Evolutionary conservation across 2,329 filamentous ascomycete species (phyloP).

Genomic region (Aschersonia sp.): DNA sequence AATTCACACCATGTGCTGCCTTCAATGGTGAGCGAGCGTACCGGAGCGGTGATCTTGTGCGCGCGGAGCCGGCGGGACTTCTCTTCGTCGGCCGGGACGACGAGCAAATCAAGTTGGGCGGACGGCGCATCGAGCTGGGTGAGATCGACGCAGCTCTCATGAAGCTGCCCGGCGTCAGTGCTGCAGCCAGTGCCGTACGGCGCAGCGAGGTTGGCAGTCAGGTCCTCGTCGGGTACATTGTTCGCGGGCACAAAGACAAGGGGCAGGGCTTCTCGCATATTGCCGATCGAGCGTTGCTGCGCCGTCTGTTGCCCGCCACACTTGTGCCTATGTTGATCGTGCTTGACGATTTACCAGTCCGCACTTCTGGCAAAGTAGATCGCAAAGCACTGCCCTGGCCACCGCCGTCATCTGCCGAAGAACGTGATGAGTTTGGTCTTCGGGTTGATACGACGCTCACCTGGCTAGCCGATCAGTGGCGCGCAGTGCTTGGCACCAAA

Average conservation of each 20-base stretch:
- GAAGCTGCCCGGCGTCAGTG: constrained; percentile 8
- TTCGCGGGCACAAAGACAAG: constrained; percentile 1
- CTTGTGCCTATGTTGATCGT: constrained; percentile 9
- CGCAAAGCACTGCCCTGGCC: constrained; percentile 8
- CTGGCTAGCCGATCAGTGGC: constrained; percentile 10
- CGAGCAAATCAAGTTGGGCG: constrained; percentile 13
- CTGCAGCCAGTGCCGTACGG: constrained; percentile 7
- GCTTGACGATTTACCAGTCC: constrained; percentile 7
- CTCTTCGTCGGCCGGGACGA: constrained; percentile 12
- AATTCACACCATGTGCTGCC: constrained; percentile 4
- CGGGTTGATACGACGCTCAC: not conserved
- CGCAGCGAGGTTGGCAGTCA: constrained; percentile 8
- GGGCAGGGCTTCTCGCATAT: not conserved
- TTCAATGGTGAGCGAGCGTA: constrained; percentile 8
- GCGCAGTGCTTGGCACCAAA: constrained; percentile 7
- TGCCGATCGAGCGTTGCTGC: constrained; percentile 2
- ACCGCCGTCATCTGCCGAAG: constrained; percentile 3
- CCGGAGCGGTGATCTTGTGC: constrained; percentile 10
- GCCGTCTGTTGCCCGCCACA: constrained; percentile 6
- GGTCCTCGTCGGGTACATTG: constrained; percentile 9
- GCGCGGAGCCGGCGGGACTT: constrained; percentile 8
- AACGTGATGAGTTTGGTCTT: not conserved
- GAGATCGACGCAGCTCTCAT: constrained; percentile 11
- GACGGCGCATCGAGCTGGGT: constrained; percentile 12
- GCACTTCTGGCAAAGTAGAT: constrained; percentile 10